These are phyloP conservation scores for Hypoxylon rickii DNA, from an alignment of 495 filamentous ascomycete species.

Conservation along the genomic window DNA sequence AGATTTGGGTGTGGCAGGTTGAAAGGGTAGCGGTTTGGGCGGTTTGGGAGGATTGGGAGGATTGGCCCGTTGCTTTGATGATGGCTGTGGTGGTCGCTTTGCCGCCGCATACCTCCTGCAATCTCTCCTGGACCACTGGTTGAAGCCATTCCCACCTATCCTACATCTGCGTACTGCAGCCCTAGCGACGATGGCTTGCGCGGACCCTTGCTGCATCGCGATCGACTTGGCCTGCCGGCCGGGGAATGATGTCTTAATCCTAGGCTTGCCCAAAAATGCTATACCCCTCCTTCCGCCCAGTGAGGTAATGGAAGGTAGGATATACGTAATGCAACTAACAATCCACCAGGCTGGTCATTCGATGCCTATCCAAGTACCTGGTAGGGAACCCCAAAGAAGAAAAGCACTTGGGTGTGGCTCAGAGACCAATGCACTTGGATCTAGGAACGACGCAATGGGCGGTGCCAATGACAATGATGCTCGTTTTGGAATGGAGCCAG, in stretches of 20 bases:
- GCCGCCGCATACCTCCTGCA: slow-evolving; percentile 16
- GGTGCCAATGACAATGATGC: slow-evolving; percentile 22
- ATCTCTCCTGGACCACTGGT: slow-evolving; percentile 8
- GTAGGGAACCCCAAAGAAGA: too few relatives aligned
- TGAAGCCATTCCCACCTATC: slow-evolving; percentile 24
- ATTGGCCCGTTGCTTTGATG: neutral
- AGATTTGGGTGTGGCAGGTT: neutral
- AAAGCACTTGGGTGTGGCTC: slow-evolving; percentile 15
- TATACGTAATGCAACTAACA: slow-evolving; percentile 15
- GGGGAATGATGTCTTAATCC: slow-evolving; percentile 1
- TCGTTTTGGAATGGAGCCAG: slow-evolving; percentile 22
- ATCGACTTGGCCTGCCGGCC: slow-evolving; percentile 7
- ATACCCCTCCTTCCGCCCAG: neutral
- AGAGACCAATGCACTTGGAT: slow-evolving; percentile 10
- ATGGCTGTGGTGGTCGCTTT: neutral
- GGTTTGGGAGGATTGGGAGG: slow-evolving; percentile 9
- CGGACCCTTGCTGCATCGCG: slow-evolving; percentile 27
- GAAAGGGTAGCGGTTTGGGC: slow-evolving; percentile 3
- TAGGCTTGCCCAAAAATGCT: neutral
- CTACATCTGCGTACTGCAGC: slow-evolving; percentile 7
- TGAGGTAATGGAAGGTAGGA: slow-evolving; percentile 8
- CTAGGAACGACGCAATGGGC: slow-evolving; percentile 7
- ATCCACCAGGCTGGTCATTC: slow-evolving; percentile 21
- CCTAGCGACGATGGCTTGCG: slow-evolving; percentile 7
- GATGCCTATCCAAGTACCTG: neutral